These are phyloP conservation scores for Geosmithia flava DNA, from an alignment of 2,329 filamentous ascomycete genomes.

Conservation along the genomic window DNA sequence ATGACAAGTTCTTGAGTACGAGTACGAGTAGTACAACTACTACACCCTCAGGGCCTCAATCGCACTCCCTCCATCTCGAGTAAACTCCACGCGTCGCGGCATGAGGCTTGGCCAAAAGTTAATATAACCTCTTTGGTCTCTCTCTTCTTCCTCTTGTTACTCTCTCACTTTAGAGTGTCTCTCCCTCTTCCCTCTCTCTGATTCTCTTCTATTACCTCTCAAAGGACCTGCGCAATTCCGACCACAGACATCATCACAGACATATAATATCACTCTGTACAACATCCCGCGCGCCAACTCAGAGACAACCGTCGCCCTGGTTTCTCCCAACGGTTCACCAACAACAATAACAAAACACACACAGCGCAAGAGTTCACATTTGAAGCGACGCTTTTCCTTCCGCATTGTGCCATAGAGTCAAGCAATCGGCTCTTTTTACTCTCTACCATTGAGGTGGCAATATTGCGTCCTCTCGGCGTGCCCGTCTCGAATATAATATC, in stretches of 20 bases:
- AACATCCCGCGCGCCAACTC: not conserved
- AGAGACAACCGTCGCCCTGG: constrained; percentile 15
- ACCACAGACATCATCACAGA: not conserved
- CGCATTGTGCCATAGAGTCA: no score
- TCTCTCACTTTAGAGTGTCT: not conserved
- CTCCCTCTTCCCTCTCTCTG: not conserved
- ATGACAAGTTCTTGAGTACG: not conserved
- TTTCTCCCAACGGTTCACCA: constrained; percentile 12
- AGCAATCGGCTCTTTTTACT: no score
- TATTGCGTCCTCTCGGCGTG: no score
- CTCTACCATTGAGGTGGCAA: no score
- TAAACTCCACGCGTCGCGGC: not conserved
- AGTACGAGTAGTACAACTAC: no score
- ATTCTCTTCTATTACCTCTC: not conserved
- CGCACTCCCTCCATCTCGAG: not conserved
- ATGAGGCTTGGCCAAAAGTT: not conserved
- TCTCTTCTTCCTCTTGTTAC: not conserved
- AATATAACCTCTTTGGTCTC: not conserved
- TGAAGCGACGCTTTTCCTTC: no score
- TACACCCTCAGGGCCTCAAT: not conserved
- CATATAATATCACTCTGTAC: not conserved
- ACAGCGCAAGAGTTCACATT: not conserved
- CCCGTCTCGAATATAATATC: not conserved
- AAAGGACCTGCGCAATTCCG: not conserved
- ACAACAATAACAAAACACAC: not conserved